Evolutionary conservation across 2,329 filamentous ascomycete genomes (phyloP).

Genomic region (Aspergillus ruber): DNA sequence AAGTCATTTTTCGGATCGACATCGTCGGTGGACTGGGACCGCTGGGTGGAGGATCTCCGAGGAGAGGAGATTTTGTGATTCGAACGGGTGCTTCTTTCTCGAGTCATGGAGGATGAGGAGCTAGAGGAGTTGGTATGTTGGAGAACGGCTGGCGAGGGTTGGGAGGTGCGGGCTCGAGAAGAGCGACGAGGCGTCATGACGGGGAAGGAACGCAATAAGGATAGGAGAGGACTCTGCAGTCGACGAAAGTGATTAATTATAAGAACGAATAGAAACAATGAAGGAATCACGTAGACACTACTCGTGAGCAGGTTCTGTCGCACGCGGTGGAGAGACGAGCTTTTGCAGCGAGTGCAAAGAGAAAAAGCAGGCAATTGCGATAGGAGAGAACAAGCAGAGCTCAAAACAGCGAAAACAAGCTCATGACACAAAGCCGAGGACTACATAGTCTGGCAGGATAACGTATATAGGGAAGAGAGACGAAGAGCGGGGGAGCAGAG

Average conservation of each 20-base stretch:
- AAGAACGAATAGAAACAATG: conserved; percentile 5
- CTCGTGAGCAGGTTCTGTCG: conserved; percentile 17
- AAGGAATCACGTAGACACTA: conserved; percentile 8
- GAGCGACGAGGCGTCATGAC: conserved; percentile 74
- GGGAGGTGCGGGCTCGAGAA: conserved; percentile 76
- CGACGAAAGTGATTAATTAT: conserved; percentile 1
- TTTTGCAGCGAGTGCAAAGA: conserved; percentile 14
- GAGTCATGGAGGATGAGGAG: conserved; percentile 63
- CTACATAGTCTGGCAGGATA: conserved; percentile 38
- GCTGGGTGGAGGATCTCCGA: conserved; percentile 63
- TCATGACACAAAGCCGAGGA: conserved; percentile 26
- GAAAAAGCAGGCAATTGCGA: conserved; percentile 9
- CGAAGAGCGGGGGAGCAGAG: conserved; percentile 26
- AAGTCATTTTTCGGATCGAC: conserved; percentile 54
- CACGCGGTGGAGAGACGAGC: conserved; percentile 15
- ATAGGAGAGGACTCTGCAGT: conserved; percentile 6
- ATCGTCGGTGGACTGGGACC: conserved; percentile 50
- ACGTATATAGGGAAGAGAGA: conserved; percentile 24
- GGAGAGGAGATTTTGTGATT: conserved; percentile 67
- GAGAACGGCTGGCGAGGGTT: conserved; percentile 61
- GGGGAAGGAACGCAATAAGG: conserved; percentile 9
- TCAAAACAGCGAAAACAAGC: conserved; percentile 24
- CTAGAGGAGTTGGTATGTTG: conserved; percentile 74
- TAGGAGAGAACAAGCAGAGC: conserved; percentile 9
- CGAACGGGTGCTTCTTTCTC: conserved; percentile 66